Conservation (phyloP, 2,329 filamentous ascomycete species). For the Cyanodermella asteris region DNA sequence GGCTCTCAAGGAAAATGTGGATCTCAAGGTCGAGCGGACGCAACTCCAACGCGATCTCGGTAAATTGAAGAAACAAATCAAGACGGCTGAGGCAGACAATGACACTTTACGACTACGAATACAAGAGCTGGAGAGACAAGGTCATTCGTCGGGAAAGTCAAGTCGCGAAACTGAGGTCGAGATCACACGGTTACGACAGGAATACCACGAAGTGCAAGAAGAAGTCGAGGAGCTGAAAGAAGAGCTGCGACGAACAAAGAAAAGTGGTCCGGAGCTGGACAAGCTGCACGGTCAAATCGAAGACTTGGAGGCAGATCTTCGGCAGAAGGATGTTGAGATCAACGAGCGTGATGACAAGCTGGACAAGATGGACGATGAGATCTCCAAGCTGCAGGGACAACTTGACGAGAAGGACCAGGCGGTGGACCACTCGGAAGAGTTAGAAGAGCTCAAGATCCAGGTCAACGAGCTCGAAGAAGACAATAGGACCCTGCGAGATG, state of each 20-base stretch:
- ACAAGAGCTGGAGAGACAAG: constrained; percentile 32
- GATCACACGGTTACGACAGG: constrained; percentile 15
- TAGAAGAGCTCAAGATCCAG: constrained; percentile 33
- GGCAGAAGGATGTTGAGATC: constrained; percentile 52
- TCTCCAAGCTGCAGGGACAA: constrained; percentile 22
- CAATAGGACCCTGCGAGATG: constrained; percentile 25
- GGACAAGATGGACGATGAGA: constrained; percentile 42
- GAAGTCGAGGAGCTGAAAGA: constrained; percentile 39
- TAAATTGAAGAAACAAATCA: constrained; percentile 66
- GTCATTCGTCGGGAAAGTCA: too few relatives aligned
- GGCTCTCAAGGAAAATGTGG: constrained; percentile 83
- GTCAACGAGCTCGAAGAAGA: constrained; percentile 37
- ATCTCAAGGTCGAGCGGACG: constrained; percentile 79
- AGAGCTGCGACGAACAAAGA: constrained; percentile 34
- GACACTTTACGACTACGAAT: too few relatives aligned
- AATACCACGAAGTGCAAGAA: too few relatives aligned
- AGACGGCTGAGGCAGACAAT: too few relatives aligned
- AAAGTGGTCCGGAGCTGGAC: constrained; percentile 36
- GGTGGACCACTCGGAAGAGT: constrained; percentile 33
- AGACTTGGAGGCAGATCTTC: constrained; percentile 53
- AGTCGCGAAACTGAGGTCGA: constrained; percentile 17
- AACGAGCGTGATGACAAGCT: constrained; percentile 56
- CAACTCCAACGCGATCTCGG: constrained; percentile 75
- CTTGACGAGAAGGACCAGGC: constrained; percentile 27
- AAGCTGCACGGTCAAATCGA: constrained; percentile 51